A percentile compares a stretch with the other conserved stretches of the same genome.
phyloP scores from a whole-genome alignment of 78 protist genomes.

The Dictyostelium purpureum region DNA sequence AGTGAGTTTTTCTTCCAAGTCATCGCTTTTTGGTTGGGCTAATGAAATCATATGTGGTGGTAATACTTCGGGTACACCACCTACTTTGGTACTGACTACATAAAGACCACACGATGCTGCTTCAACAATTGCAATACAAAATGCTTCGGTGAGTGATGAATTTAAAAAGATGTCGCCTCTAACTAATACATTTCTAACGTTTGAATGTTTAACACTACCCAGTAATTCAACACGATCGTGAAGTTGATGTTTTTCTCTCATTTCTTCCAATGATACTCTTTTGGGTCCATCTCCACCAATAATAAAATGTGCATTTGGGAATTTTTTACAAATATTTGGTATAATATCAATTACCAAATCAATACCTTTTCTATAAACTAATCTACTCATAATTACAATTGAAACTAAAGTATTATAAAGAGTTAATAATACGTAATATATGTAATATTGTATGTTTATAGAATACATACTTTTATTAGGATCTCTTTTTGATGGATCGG shows the following conservation, averaged over 20 bases:
- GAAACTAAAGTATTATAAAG: constrained; percentile 39
- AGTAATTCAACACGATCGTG: constrained; percentile 93
- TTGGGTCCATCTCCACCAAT: constrained; percentile 97
- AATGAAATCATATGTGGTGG: constrained; percentile 87
- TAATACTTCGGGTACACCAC: constrained; percentile 98
- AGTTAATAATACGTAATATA: no score
- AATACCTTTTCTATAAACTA: constrained; percentile 97
- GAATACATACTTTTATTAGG: constrained; percentile 49
- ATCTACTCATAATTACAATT: constrained; percentile 92
- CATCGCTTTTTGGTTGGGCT: constrained; percentile 85
- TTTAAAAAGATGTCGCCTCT: constrained; percentile 98
- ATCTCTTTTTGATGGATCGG: constrained; percentile 84
- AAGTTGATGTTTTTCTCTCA: constrained; percentile 90
- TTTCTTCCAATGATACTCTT: constrained; percentile 89
- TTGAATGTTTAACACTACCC: constrained; percentile 91
- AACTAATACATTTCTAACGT: constrained; percentile 90
- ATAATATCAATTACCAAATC: constrained; percentile 83
- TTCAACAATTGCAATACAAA: constrained; percentile 98
- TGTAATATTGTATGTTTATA: neutral
- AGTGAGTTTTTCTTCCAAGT: constrained; percentile 23
- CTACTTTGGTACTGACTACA: constrained; percentile 94
- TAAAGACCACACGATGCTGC: constrained; percentile 94
- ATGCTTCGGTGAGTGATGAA: constrained; percentile 98
- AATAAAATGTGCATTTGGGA: constrained; percentile 85
- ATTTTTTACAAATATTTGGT: constrained; percentile 81